A percentile compares a stretch with the other conserved stretches of the same genome.
Conservation (phyloP, 1,139 yeast genomes). For the Candida gigantensis region DNA sequence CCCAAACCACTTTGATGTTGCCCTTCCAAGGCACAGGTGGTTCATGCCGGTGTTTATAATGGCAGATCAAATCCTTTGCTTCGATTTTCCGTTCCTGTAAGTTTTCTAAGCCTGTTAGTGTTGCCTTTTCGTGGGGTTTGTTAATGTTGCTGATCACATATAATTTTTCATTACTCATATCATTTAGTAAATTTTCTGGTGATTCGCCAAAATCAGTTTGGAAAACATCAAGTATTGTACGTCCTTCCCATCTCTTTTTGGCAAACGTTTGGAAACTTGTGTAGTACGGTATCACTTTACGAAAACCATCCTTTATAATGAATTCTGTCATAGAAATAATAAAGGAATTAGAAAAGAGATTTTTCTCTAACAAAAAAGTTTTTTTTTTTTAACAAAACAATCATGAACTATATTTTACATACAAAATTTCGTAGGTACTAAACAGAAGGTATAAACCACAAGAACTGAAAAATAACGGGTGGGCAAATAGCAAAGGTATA, state of each 20-base stretch:
- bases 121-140: slow-evolving; percentile 19
- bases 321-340: slow-evolving; percentile 17
- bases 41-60: slow-evolving; percentile 61
- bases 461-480: too few relatives aligned
- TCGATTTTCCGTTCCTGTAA: slow-evolving; percentile 27
- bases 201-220: slow-evolving; percentile 46
- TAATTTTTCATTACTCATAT: slow-evolving; percentile 25
- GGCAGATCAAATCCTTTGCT: slow-evolving; percentile 52
- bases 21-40: slow-evolving; percentile 44
- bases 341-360: too few relatives aligned
- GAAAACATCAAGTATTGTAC: slow-evolving; percentile 45
- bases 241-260: slow-evolving; percentile 52
- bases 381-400: background rate
- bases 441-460: too few relatives aligned
- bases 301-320: slow-evolving; percentile 39
- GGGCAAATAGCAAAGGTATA: too few relatives aligned
- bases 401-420: too few relatives aligned
- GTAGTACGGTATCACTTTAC: slow-evolving; percentile 51
- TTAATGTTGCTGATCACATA: slow-evolving; percentile 31
- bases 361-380: too few relatives aligned
- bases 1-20: slow-evolving; percentile 42
- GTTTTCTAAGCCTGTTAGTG: slow-evolving; percentile 24
- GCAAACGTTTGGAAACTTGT: slow-evolving; percentile 39
- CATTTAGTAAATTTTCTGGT: slow-evolving; percentile 23
- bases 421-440: too few relatives aligned